Conservation (phyloP, 371 early-diverging fungal species). For the Rhizopus stolonifer region DNA sequence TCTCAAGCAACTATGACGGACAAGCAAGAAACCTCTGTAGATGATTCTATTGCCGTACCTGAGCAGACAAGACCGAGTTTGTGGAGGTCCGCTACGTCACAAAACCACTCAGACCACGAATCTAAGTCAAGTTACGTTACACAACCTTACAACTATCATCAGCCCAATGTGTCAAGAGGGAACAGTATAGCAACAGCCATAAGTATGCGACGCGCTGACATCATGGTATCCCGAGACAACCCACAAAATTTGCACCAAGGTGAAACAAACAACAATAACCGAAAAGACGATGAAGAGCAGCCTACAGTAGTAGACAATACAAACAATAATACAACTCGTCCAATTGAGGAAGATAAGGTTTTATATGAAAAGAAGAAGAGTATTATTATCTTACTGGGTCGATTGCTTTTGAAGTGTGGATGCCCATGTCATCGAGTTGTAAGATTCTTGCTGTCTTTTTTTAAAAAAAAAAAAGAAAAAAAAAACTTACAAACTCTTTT, state of each 20-base stretch:
- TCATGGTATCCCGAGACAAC: constrained; percentile 27
- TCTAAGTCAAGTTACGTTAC: neutral
- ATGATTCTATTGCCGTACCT: neutral
- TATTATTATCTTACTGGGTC: constrained; percentile 30
- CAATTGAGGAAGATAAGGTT: constrained; percentile 2
- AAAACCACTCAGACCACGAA: constrained; percentile 6
- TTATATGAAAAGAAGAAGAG: constrained; percentile 35
- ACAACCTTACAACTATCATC: neutral
- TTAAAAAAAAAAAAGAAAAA: too few relatives aligned
- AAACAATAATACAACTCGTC: neutral
- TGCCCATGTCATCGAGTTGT: constrained; percentile 49
- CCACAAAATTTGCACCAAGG: constrained; percentile 26
- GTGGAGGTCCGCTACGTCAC: constrained; percentile 9
- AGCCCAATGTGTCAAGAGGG: constrained; percentile 8
- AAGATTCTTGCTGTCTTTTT: too few relatives aligned
- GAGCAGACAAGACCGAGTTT: constrained; percentile 8
- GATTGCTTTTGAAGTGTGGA: constrained; percentile 38
- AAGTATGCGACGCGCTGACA: constrained; percentile 26
- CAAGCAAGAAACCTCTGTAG: neutral
- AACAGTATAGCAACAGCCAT: constrained; percentile 29
- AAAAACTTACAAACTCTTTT: neutral
- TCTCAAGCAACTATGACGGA: constrained; percentile 37
- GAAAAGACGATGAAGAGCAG: neutral
- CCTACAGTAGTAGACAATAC: neutral
- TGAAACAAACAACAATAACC: constrained; percentile 1